Percentiles rank a stretch among this genome's conserved stretches.
These are phyloP conservation scores for Stemphylium vesicarium DNA, from an alignment of 2,329 filamentous ascomycete species.

Conservation along the genomic window DNA sequence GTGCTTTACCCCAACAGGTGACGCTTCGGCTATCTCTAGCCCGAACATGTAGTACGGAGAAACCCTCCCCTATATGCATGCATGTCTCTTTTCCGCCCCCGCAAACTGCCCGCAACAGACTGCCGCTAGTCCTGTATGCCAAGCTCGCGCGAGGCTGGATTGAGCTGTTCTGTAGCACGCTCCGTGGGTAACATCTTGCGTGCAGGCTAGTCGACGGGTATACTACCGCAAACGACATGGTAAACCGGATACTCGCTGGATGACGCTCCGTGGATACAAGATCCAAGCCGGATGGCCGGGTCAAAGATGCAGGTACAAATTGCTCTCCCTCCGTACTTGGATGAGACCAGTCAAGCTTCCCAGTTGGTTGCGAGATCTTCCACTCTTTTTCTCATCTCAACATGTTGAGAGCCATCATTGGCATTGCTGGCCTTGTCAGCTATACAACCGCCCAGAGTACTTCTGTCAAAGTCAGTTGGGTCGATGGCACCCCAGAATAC, in stretches of 20 bases:
- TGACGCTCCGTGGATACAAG: not conserved
- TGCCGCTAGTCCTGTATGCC: conserved; percentile 3
- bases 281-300: conserved; percentile 12
- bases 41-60: conserved; percentile 19
- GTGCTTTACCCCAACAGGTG: not conserved
- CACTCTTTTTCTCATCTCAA: conserved; percentile 11
- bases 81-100: conserved; percentile 18
- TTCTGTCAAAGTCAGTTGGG: conserved; percentile 41
- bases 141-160: conserved; percentile 11
- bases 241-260: conserved; percentile 16
- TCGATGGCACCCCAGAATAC: conserved; percentile 35
- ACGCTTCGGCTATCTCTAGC: conserved; percentile 14
- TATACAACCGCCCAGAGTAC: conserved; percentile 21
- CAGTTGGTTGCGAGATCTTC: conserved; percentile 2
- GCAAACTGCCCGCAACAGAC: conserved; percentile 9
- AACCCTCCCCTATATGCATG: conserved; percentile 9
- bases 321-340: not conserved
- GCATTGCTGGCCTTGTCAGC: conserved; percentile 23
- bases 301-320: conserved; percentile 18
- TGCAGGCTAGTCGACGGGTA: conserved; percentile 15
- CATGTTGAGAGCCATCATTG: conserved; percentile 23
- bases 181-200: conserved; percentile 17
- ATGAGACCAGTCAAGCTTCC: not conserved
- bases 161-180: conserved; percentile 10
- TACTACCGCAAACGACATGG: conserved; percentile 23